Base-by-base conservation (phyloP, 2,329 filamentous ascomycete species). In the Verticillium albo-atrum region DNA sequence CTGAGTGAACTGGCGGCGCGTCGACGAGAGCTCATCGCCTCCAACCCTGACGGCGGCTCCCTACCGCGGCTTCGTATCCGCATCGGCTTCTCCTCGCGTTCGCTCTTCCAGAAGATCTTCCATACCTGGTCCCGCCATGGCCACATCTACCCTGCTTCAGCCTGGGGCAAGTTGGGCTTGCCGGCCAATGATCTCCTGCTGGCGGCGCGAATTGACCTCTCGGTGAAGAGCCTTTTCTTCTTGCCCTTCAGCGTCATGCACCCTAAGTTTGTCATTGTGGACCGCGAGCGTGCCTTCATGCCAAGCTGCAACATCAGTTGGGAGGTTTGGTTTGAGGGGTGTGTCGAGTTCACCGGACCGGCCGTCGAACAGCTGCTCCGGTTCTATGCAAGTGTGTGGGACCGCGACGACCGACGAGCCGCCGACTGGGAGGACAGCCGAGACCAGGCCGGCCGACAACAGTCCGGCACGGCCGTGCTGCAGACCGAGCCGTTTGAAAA, bases 251-350 rank as follows among this genome's bases (percentile, higher is more conserved):
- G 90, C 67, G 88, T 96, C n/a, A 90, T 95, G 86, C 91, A 96
- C 69, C 89, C 91, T 0, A 96, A 96, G 68, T 94, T 91, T 65
- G 79, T 94, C 37, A 79, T 95, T 15, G 72, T 94, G 1, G 91
- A 96, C 70, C 81, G 88, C 1, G 71, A 77, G 32, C 79, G 75
- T 2, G 89, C 89, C 0, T 88, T 89, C 66, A 72, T 95, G 10
- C 91, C 91, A 0, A 92, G 89, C 66, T 93, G 90, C 72, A 96
- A 96, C 66, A 85, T 96, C 4, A 92, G 89, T 68, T 95, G 89
- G 89, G 91, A 95, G 72, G 74, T 85, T n/a, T 96, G 91, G 91
- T 88, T 94, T 27, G 91, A 96, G 71, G 89, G 88, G 0, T 91
- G 88, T 59, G 75, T 94, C 3, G 84, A 86, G 58, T 73, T 94